Evolutionary conservation across 2,329 filamentous ascomycete genomes (phyloP), one percentile per base, ranked within the genome.

Genomic region (Cryoendolithus antarcticus): DNA sequence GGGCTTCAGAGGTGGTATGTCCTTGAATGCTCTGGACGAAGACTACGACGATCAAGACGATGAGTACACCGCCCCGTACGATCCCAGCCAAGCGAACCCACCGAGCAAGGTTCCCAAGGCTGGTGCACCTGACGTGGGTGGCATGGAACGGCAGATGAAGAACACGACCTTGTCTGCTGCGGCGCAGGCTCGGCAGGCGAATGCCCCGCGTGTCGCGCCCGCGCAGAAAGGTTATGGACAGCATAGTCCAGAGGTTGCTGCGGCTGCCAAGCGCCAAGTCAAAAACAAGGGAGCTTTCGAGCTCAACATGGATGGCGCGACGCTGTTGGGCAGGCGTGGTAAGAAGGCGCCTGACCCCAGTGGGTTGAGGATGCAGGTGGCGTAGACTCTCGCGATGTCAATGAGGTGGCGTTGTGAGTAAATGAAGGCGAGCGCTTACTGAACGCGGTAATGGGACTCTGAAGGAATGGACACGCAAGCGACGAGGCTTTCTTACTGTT

Each of bases 241-340:
- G 57, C 89, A 95, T 56, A 89, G 82, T 38, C 75, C 88, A 0
- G 71, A 81, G 1, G 82, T 95, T 0, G 84, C 88, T 0, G 80
- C 83, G 0, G 86, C 88, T 0, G 88, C 86, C 3, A 80, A 82
- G 52, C 78, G 84, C 54, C 85, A 86, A 55, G 85, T 91, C 41
- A 72, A 70, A 46, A 77, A 82, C 50, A 83, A 80, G 61, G 86
- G 85, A 27, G 78, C 82, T 0, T 98, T 98, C 50, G 91, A 98
- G 62, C 72, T 98, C 34, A 95, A 78, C 55, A 66, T 98, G 30
- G 86, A 93, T 48, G 91, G 91, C 40, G 84, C 91, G 1, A 96
- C 88, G 1, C 63, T 98, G 37, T 67, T 98, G 4, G 88, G 88
- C 27, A 76, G 88, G 51, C 66, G 77, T 47, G 67, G 67, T 21